Evolutionary conservation across 352 stramenopile genomes (phyloP).

Genomic region (Halophytophthora polymorphica): DNA sequence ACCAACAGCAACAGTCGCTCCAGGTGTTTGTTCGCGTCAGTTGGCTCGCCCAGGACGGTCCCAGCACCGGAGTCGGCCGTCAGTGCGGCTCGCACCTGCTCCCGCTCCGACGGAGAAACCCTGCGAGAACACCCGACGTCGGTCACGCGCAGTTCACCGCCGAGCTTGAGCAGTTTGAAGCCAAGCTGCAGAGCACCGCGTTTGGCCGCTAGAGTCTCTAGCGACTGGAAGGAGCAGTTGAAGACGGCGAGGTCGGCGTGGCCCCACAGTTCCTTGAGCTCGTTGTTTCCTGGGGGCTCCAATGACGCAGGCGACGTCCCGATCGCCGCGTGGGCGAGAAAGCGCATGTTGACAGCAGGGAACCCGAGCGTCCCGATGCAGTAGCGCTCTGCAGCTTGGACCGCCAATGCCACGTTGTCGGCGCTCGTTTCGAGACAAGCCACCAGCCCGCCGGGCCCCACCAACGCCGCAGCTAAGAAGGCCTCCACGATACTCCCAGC

Average conservation of each 20-base stretch:
- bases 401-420: conserved; percentile 13
- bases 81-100: conserved; percentile 12
- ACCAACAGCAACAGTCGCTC: conserved; percentile 20
- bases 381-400: conserved; percentile 13
- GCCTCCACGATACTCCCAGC: conserved; percentile 42
- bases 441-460: conserved; percentile 38
- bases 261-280: conserved; percentile 11
- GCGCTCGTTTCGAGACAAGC: conserved; percentile 37
- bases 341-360: conserved; percentile 30
- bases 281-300: background rate
- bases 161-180: conserved; percentile 36
- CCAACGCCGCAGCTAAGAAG: conserved; percentile 35
- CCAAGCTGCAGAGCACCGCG: conserved; percentile 28
- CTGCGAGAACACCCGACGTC: conserved; percentile 30
- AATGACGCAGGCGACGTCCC: conserved; percentile 1
- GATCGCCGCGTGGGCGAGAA: conserved; percentile 17
- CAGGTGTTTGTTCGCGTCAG: conserved; percentile 4
- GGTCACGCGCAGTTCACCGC: conserved; percentile 41
- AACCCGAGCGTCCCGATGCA: conserved; percentile 26
- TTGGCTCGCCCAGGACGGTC: background rate
- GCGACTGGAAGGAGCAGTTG: conserved; percentile 48
- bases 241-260: conserved; percentile 33
- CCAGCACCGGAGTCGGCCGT: conserved; percentile 9
- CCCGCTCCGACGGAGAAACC: conserved; percentile 17
- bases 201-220: conserved; percentile 22